phyloP scores from a whole-genome alignment of 2,329 filamentous ascomycete genomes.

The Arthrobotrys entomopaga region DNA sequence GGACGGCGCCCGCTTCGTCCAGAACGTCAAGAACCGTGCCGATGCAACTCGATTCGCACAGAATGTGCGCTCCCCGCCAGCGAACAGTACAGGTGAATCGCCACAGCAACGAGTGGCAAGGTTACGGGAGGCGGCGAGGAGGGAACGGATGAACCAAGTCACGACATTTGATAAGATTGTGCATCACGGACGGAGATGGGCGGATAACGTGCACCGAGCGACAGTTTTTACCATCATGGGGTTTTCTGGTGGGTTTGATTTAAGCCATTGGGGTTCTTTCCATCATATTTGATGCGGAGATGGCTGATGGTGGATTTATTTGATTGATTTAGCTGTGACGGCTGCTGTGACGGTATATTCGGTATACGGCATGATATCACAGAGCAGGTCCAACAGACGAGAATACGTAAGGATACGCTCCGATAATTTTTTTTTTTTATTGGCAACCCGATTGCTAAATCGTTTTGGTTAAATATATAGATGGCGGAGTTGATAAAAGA shows the following conservation, averaged over 20 bases:
- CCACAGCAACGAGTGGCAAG: conserved; percentile 68
- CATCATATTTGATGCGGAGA: not conserved
- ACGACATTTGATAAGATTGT: conserved; percentile 68
- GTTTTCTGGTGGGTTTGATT: conserved; percentile 66
- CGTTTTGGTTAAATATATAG: conserved; percentile 1
- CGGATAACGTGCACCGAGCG: conserved; percentile 71
- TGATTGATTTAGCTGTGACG: conserved; percentile 52
- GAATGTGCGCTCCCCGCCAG: conserved; percentile 46
- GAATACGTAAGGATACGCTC: conserved; percentile 46
- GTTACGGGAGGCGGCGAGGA: conserved; percentile 65
- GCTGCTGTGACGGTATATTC: conserved; percentile 44
- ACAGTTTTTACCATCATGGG: conserved; percentile 71
- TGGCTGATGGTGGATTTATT: conserved; percentile 16
- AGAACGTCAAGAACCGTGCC: conserved; percentile 51
- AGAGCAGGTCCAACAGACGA: conserved; percentile 45
- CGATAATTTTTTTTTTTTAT: not conserved
- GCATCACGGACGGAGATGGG: conserved; percentile 67
- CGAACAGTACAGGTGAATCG: conserved; percentile 62
- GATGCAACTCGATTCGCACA: conserved; percentile 53
- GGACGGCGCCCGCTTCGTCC: conserved; percentile 52
- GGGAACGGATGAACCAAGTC: conserved; percentile 66
- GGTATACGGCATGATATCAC: conserved; percentile 52
- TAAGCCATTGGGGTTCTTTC: not conserved
- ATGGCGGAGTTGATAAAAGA: conserved; percentile 24
- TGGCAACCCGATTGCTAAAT: not conserved